Base-by-base conservation (phyloP, 108 stramenopile genomes). In the Epipyxis sp. region DNA sequence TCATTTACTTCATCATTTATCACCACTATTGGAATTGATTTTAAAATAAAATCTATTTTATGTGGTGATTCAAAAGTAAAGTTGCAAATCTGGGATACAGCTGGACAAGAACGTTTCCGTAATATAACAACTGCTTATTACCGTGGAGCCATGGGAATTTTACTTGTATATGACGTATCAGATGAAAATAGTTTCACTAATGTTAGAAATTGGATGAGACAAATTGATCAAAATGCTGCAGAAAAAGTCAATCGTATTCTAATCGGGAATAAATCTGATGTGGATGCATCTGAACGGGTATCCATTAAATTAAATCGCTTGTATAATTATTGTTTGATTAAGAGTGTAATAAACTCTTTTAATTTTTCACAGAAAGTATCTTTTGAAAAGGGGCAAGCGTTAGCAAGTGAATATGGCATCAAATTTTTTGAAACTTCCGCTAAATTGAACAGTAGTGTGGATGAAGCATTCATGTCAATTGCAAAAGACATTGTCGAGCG, bases 21-120 rank as follows among this genome's bases (percentile, higher is more conserved):
- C 1, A 80, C 84, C 50, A 85, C 84, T 61, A 85, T 85, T 59
- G 84, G 84, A 30, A 83, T 85, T 42, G 84, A 85, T 32, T 85
- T 85, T 58, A 85, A 85, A 76, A 85, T 85, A 40, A 85, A 85
- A 57, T 67, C 84, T 0, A 29, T 80, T 61, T 37, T 39, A 16
- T 43, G 82, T 13, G 67, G 45, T 35, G 83, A 77, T n/a, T 77
- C 85, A 45, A 84, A 72, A 44, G 93, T 94, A 83, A 96, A 98
- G 89, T 93, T 95, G 30, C 97, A 98, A 59, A 98, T 98, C 69
- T 98, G 97, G 97, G 97, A 98, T 84, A 98, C 95, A 1, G 97
- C 97, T 34, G 97, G 96, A 32, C 97, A 97, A 77, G 96, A 97
- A 76, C 91, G 96, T 41, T 88, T 85, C 50, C 50, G 88, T 30